Percentiles rank a stretch among this genome's conserved stretches.
These are phyloP conservation scores for Diaporthe sp. DNA, from an alignment of 2,329 filamentous ascomycete species.

Conservation along the genomic window DNA sequence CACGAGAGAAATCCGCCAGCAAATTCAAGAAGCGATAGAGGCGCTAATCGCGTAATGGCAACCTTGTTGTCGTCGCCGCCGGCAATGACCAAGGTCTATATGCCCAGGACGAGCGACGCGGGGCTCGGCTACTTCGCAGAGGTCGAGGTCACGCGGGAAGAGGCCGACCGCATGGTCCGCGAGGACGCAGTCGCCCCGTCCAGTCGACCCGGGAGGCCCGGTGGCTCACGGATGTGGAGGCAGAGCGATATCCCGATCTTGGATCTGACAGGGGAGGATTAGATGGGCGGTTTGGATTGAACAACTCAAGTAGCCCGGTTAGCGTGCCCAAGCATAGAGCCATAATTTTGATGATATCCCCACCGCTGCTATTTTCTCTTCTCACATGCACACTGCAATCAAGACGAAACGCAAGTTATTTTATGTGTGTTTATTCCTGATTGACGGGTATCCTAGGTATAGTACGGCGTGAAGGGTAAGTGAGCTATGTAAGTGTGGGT, in stretches of 20 bases:
- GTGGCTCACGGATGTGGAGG: conserved; percentile 38
- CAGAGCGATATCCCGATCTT: conserved; percentile 42
- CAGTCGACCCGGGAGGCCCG: not conserved
- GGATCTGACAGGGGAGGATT: conserved; percentile 45
- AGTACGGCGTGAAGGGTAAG: conserved; percentile 33
- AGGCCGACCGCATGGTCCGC: conserved; percentile 42
- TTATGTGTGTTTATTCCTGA: conserved; percentile 23
- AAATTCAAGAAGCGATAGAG: not conserved
- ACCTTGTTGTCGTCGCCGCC: not conserved
- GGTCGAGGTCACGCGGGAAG: conserved; percentile 42
- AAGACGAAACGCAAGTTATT: not conserved
- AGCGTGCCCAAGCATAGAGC: not conserved
- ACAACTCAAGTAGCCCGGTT: not conserved
- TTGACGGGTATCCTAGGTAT: conserved; percentile 40
- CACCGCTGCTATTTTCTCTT: not conserved
- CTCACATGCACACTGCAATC: not conserved
- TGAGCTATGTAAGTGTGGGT: conserved; percentile 30
- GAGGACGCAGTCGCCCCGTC: not conserved
- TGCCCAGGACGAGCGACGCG: conserved; percentile 43
- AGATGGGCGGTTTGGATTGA: not conserved
- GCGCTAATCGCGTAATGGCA: not conserved
- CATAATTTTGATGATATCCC: not conserved
- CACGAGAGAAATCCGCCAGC: not conserved
- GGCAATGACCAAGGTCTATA: conserved; percentile 43
- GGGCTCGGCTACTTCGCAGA: conserved; percentile 46